phyloP scores from a whole-genome alignment of 441 rosid species.

The Flueggea neowawraea region DNA sequence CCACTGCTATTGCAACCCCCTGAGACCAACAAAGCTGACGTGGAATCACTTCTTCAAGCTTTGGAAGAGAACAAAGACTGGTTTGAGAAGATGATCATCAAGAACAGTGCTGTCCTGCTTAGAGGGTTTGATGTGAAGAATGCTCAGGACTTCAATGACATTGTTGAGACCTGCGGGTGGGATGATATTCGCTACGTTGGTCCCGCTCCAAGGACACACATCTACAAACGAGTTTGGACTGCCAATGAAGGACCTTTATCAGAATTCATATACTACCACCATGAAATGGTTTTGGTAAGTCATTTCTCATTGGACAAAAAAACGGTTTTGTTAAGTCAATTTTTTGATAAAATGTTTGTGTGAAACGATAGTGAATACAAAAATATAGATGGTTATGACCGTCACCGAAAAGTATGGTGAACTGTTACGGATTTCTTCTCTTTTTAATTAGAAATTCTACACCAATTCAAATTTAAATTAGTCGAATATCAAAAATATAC shows the following conservation, averaged over 20 bases:
- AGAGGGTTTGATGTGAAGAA: slow-evolving; percentile 49
- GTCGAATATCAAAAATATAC: too few species aligned
- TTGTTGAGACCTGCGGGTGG: slow-evolving; percentile 55
- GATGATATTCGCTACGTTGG: slow-evolving; percentile 58
- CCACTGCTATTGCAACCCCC: slow-evolving; percentile 50
- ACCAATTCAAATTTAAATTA: too few species aligned
- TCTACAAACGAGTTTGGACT: slow-evolving; percentile 60
- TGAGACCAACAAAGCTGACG: slow-evolving; percentile 14
- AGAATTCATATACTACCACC: slow-evolving; percentile 65
- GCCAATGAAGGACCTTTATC: slow-evolving; percentile 75
- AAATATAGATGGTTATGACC: too few species aligned
- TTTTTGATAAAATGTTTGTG: too few species aligned
- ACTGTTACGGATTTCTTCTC: too few species aligned
- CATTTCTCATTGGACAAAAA: too few species aligned
- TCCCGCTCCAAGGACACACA: slow-evolving; percentile 52
- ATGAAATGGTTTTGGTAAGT: slow-evolving; percentile 67
- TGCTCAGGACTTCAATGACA: slow-evolving; percentile 53
- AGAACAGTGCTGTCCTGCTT: slow-evolving; percentile 56
- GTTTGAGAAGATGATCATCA: slow-evolving; percentile 56
- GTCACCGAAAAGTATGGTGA: too few species aligned
- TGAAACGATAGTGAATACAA: too few species aligned
- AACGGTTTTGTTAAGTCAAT: too few species aligned
- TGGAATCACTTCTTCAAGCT: slow-evolving; percentile 34
- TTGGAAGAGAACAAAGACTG: slow-evolving; percentile 45
- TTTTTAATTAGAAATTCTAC: too few species aligned